Conservation (phyloP, 2,329 filamentous ascomycete species). For the Pseudocercospora fijiensis region DNA sequence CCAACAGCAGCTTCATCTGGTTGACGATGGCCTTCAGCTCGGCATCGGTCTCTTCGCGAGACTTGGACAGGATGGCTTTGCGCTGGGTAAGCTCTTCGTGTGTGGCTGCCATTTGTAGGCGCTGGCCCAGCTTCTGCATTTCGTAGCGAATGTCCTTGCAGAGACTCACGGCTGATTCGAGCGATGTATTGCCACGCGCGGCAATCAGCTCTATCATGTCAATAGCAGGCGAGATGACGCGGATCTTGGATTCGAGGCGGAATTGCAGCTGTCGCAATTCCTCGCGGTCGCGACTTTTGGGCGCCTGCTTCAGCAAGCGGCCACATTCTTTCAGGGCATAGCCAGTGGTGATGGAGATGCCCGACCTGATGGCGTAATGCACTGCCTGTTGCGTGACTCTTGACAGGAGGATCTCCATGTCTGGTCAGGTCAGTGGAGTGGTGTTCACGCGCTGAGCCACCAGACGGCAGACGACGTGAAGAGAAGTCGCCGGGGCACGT, state of each 20-base stretch:
- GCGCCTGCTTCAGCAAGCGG: constrained; percentile 70
- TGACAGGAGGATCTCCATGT: constrained; percentile 70
- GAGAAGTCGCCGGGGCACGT: no score
- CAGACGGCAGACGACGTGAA: no score
- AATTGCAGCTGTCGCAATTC: constrained; percentile 72
- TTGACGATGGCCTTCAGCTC: constrained; percentile 69
- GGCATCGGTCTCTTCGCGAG: constrained; percentile 57
- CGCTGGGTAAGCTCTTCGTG: constrained; percentile 57
- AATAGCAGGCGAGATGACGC: constrained; percentile 86
- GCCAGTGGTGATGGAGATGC: constrained; percentile 77
- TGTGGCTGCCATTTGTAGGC: constrained; percentile 67
- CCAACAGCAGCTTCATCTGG: constrained; percentile 73
- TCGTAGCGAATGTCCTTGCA: constrained; percentile 81
- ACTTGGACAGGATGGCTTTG: constrained; percentile 48
- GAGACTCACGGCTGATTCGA: constrained; percentile 81
- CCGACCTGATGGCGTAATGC: constrained; percentile 88
- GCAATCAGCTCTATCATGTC: constrained; percentile 89
- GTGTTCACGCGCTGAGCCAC: not conserved
- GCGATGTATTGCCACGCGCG: constrained; percentile 71
- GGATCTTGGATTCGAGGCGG: constrained; percentile 80
- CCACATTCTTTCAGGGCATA: constrained; percentile 84
- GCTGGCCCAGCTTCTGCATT: constrained; percentile 75
- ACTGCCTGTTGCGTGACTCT: constrained; percentile 76
- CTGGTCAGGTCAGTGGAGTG: not conserved
- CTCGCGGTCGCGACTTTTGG: constrained; percentile 66